Conservation (phyloP, 2,329 filamentous ascomycete genomes). For the Monilinia fructicola region DNA sequence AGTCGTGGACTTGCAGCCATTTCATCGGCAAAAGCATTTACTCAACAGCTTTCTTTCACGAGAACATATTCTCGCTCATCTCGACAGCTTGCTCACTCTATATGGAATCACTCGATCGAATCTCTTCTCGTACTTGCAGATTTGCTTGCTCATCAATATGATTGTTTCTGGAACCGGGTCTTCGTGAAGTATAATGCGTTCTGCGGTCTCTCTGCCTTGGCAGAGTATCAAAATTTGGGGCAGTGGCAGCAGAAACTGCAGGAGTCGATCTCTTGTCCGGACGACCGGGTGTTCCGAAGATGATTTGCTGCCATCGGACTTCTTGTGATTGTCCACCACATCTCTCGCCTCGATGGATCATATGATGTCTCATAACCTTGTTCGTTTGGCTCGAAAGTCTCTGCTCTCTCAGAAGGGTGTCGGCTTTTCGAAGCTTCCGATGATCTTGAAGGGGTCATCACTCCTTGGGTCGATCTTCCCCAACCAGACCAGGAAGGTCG, state of each 20-base stretch:
- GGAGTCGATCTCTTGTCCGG: conserved; percentile 32
- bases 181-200: conserved; percentile 22
- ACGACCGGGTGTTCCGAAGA: conserved; percentile 29
- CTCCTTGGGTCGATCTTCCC: conserved; percentile 63
- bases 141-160: conserved; percentile 36
- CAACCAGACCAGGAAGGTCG: conserved; percentile 73
- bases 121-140: conserved; percentile 21
- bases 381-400: background rate
- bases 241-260: conserved; percentile 33
- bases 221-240: conserved; percentile 35
- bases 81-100: conserved; percentile 69
- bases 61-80: conserved; percentile 94
- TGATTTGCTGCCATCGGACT: conserved; percentile 29
- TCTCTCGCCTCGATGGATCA: conserved; percentile 5
- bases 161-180: conserved; percentile 30
- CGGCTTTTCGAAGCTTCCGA: conserved; percentile 30
- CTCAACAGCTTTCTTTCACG: conserved; percentile 90
- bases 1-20: conserved; percentile 71
- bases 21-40: conserved; percentile 96
- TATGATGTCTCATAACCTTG: conserved; percentile 23
- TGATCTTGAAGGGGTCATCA: conserved; percentile 25
- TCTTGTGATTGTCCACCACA: conserved; percentile 27
- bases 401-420: conserved; percentile 24
- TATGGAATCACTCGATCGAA: conserved; percentile 46
- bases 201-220: conserved; percentile 36